These are phyloP conservation scores for Dentipellis fragilis DNA, from an alignment of 768 basidiomycete species.

Conservation along the genomic window DNA sequence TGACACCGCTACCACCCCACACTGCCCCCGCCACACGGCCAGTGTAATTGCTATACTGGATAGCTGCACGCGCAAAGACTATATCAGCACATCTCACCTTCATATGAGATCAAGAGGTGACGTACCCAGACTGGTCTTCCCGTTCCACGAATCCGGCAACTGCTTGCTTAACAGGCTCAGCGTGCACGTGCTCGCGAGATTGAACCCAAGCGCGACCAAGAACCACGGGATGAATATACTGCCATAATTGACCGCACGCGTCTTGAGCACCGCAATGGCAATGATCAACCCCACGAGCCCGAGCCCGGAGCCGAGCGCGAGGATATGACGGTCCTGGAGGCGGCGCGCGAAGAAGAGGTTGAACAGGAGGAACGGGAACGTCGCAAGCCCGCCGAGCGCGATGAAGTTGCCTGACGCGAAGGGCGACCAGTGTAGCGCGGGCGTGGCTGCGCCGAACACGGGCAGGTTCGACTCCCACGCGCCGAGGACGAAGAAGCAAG, in stretches of 20 bases:
- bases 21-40: constrained; percentile 60
- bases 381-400: constrained; percentile 50
- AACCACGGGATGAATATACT: constrained; percentile 41
- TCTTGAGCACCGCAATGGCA: constrained; percentile 35
- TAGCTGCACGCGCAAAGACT: constrained; percentile 15
- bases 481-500: constrained; percentile 58
- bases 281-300: constrained; percentile 44
- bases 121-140: constrained; percentile 36
- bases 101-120: not conserved
- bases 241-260: constrained; percentile 33
- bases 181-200: constrained; percentile 61
- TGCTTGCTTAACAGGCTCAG: constrained; percentile 60
- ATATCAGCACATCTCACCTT: not conserved
- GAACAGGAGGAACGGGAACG: constrained; percentile 57
- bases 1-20: constrained; percentile 54
- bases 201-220: constrained; percentile 61
- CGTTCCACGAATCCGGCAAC: constrained; percentile 53
- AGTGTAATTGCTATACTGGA: constrained; percentile 61
- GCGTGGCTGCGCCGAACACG: constrained; percentile 21
- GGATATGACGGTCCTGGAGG: constrained; percentile 50
- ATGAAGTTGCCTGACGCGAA: constrained; percentile 65
- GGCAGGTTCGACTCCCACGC: not conserved
- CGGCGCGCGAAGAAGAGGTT: constrained; percentile 49
- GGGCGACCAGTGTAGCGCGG: constrained; percentile 43
- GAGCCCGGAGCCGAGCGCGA: constrained; percentile 40